Base-by-base conservation (phyloP, 2,329 filamentous ascomycete genomes). In the Exophiala mesophila region DNA sequence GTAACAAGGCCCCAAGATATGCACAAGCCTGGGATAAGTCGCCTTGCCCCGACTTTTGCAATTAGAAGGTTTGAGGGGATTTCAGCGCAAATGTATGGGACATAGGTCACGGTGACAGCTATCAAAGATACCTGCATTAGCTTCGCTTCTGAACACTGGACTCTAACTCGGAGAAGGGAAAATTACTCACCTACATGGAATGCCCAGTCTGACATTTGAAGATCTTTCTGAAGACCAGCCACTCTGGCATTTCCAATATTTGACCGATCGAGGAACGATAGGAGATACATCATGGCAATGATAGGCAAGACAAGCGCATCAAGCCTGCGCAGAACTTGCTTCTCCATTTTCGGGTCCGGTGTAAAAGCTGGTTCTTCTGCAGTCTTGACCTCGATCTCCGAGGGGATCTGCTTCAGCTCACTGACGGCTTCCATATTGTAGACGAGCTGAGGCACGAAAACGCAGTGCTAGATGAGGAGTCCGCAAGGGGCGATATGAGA, bases 91-190 rank as follows among this genome's bases (percentile, higher is more conserved):
- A 45, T 40, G 39, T 45, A 45, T 13, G 43, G 43, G n/a, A 45
- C 24, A 18, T 84, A 85, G 19, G 84, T 68, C 52, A 84, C 77
- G 3, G 77, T 85, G 4, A 94, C 71, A 2, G 36, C 41, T 44
- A 26, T 10, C 10, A 36, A 16, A 3, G 23, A 12, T 26, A 26
- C 23, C 23, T 12, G 12, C 7, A 26, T 26, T 6, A 12, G 23
- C 12, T 26, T n/a, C n/a, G n/a, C n/a, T n/a, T n/a, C n/a, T n/a
- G n/a, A n/a, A n/a, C n/a, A n/a, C n/a, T n/a, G n/a, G n/a, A n/a
- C n/a, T n/a, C n/a, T n/a, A n/a, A n/a, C n/a, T n/a, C n/a, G n/a
- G n/a, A 28, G 16, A n/a, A 29, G 24, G 10, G 12, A 30, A 2
- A 18, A 12, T 12, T 12, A 23, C 33, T 13, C 12, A 44, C 41